Evolutionary conservation across 148 eudicot species (phyloP).

Genomic region (Salicornia ramosissima): DNA sequence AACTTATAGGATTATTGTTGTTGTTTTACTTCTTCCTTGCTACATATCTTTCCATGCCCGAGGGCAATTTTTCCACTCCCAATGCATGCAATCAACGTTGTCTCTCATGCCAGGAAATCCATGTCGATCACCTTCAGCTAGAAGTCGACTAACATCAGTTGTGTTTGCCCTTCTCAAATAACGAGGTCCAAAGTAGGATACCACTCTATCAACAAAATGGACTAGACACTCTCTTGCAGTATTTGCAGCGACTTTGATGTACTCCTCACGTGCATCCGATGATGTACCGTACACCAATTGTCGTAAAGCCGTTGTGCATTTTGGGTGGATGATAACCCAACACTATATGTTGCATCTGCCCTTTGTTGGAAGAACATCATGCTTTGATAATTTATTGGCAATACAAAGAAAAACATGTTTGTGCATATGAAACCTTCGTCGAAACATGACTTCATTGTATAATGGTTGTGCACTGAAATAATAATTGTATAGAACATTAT

Average conservation of each 20-base stretch:
- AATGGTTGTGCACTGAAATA: not conserved
- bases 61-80: too few species aligned
- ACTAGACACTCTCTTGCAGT: not conserved
- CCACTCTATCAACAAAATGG: not conserved
- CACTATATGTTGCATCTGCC: not conserved
- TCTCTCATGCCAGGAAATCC: too few species aligned
- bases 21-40: too few species aligned
- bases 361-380: not conserved
- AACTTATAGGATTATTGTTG: too few species aligned
- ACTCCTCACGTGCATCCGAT: not conserved
- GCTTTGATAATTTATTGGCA: not conserved
- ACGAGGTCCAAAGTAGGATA: not conserved
- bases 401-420: not conserved
- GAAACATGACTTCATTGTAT: not conserved
- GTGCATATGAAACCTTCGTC: not conserved
- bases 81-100: too few species aligned
- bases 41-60: too few species aligned
- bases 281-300: not conserved
- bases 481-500: not conserved
- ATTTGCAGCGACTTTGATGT: not conserved
- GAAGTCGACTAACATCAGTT: not conserved
- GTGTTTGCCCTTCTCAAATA: not conserved
- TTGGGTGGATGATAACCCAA: not conserved
- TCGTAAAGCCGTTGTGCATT: not conserved
- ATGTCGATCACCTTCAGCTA: too few species aligned